These are phyloP conservation scores for Truncatella angustata DNA, from an alignment of 2,329 filamentous ascomycete genomes.

Conservation along the genomic window DNA sequence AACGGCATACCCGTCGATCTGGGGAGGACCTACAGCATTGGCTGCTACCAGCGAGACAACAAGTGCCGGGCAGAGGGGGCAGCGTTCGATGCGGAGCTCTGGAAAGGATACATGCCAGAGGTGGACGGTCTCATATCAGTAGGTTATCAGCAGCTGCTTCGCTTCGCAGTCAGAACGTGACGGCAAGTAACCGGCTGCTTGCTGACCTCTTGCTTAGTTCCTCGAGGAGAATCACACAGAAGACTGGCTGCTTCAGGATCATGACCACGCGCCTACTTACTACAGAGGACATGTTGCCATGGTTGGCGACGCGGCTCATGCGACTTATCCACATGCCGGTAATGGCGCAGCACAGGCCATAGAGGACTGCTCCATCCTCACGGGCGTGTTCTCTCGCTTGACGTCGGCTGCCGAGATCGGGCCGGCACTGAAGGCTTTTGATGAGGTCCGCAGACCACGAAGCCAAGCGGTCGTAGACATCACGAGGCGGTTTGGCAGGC, in stretches of 20 bases:
- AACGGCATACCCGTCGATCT: slow-evolving; percentile 17
- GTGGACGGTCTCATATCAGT: slow-evolving; percentile 11
- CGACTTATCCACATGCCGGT: slow-evolving; percentile 14
- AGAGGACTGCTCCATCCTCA: slow-evolving; percentile 15
- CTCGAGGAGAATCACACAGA: slow-evolving; percentile 10
- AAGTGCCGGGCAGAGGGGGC: slow-evolving; percentile 8
- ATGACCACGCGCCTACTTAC: slow-evolving; percentile 15
- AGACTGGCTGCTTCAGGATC: slow-evolving; percentile 15
- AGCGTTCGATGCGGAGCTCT: background rate
- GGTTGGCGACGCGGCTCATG: slow-evolving; percentile 16
- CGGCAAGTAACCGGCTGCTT: too few relatives aligned
- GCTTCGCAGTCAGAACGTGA: too few relatives aligned
- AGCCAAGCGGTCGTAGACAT: slow-evolving; percentile 12
- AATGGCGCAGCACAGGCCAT: slow-evolving; percentile 18
- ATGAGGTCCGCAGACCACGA: slow-evolving; percentile 12
- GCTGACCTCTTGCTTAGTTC: too few relatives aligned
- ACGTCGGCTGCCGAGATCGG: slow-evolving; percentile 1
- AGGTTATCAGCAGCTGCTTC: too few relatives aligned
- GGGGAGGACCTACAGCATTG: slow-evolving; percentile 13
- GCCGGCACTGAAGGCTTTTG: slow-evolving; percentile 11
- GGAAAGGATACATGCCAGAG: slow-evolving; percentile 10
- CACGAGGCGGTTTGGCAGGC: slow-evolving; percentile 13
- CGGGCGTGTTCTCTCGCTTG: slow-evolving; percentile 7
- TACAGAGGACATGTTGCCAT: slow-evolving; percentile 14
- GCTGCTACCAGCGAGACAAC: slow-evolving; percentile 13